Percentiles rank a stretch among this genome's conserved stretches.
Evolutionary conservation across 2,329 filamentous ascomycete species (phyloP).

Genomic region (Botrytis medusae): DNA sequence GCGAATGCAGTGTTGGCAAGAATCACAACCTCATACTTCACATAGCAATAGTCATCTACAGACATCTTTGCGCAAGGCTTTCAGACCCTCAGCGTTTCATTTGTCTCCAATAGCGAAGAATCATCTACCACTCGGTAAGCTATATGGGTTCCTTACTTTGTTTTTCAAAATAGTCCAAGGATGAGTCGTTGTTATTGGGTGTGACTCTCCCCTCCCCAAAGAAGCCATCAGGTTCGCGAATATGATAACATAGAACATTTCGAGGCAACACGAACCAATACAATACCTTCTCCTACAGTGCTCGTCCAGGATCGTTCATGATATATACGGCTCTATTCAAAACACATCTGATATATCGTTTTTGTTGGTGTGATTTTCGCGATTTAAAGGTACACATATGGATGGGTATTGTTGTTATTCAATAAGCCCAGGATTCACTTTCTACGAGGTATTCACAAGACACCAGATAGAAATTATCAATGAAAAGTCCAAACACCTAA

Average conservation of each 20-base stretch:
- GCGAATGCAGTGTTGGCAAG: conserved; percentile 16
- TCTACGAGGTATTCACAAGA: not conserved
- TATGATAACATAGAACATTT: not conserved
- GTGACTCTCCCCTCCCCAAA: not conserved
- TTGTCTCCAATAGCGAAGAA: not conserved
- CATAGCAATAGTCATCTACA: not conserved
- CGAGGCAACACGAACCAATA: conserved; percentile 2
- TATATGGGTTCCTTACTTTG: not conserved
- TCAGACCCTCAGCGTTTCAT: not conserved
- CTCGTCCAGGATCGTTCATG: not conserved
- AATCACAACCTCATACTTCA: not conserved
- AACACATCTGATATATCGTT: not conserved
- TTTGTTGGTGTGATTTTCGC: not conserved
- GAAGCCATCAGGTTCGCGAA: not conserved
- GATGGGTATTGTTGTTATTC: not conserved
- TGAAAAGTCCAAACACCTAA: not conserved
- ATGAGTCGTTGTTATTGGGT: not conserved
- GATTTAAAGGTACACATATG: too few species aligned
- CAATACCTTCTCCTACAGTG: not conserved
- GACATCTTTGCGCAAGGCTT: not conserved
- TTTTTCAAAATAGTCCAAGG: not conserved
- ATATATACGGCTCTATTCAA: not conserved
- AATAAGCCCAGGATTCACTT: not conserved
- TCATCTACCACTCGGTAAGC: conserved; percentile 16
- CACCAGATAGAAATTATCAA: not conserved